Evolutionary conservation across 805 yeast genomes (phyloP), one percentile per base, ranked within the genome.

Genomic region (Yarrowia alimentaria): DNA sequence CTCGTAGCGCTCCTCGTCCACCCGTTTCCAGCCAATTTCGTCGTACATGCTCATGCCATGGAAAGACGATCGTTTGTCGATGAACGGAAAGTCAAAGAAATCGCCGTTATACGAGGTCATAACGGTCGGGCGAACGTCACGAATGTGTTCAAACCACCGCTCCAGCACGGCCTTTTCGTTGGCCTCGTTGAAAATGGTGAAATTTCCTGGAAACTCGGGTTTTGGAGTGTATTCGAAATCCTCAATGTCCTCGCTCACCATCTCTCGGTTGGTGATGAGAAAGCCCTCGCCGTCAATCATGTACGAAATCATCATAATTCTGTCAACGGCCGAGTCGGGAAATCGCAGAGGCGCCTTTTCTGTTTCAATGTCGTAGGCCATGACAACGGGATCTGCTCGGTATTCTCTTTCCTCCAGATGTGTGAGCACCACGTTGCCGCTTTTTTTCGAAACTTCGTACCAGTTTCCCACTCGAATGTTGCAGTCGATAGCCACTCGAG

Each of bases 251-350:
- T 88, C 86, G 6, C 95, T 81, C 29, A 93, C 90, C 59, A 93
- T 88, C 58, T 90, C 96, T 60, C 99, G 72, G 64, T 93, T 93
- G 8, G 98, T 93, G 54, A 93, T 94, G 30, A 93, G 70, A 63
- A 71, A 93, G 29, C 99, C 99, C 59, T 87, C 95, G 9, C 98
- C 99, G 64, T 93, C 99, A 55, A 93, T 90, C 99, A 94, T 94
- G 64, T 93, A 93, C 2, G 99, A 94, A 45, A 93, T 93, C 99
- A 94, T 94, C 97, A 93, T 93, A 31, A 93, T 78, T 66, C 87
- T 94, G 68, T 93, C 99, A 5, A 85, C 75, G 9, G 83, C 73
- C 5, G 96, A 77, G 60, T 88, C 99, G 0, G 99, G 99, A 58
- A 93, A 93, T 64, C 93, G 94, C 54, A 93, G 74, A 1, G 98